These are phyloP conservation scores for Crithidia sp. DNA, from an alignment of 208 protist genomes.

Conservation along the genomic window DNA sequence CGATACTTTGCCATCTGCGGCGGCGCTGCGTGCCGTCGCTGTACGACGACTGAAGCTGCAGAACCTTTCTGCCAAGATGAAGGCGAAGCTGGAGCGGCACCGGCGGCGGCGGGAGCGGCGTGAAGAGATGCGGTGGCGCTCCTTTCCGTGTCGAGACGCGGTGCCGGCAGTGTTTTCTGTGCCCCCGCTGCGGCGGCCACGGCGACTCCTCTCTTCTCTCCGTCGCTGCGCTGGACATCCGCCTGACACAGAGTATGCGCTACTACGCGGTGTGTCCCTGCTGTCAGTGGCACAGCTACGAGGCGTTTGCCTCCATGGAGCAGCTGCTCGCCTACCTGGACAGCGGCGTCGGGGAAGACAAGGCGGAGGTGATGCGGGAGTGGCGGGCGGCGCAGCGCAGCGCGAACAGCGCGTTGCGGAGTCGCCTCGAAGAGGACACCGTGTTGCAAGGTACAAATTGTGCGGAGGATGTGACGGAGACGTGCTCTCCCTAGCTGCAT, in stretches of 20 bases:
- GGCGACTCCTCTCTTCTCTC: conserved; percentile 2
- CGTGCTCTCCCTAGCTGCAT: background rate
- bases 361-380: conserved; percentile 30
- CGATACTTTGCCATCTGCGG: background rate
- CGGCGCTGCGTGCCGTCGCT: conserved; percentile 4
- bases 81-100: conserved; percentile 24
- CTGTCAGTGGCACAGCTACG: conserved; percentile 58
- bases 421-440: background rate
- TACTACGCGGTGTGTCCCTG: conserved; percentile 54
- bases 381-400: conserved; percentile 35
- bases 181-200: conserved; percentile 57
- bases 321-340: conserved; percentile 37
- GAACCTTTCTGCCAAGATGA: conserved; percentile 13
- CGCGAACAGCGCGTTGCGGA: conserved; percentile 21
- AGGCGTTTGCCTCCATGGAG: conserved; percentile 37
- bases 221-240: conserved; percentile 27
- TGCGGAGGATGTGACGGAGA: background rate
- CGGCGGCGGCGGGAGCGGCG: conserved; percentile 27
- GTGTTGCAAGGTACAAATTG: background rate
- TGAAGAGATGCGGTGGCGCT: conserved; percentile 26
- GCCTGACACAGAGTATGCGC: conserved; percentile 32
- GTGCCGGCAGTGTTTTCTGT: conserved; percentile 55
- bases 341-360: conserved; percentile 14
- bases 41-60: conserved; percentile 16
- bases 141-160: conserved; percentile 21